Percentiles rank a stretch among this genome's conserved stretches.
These are phyloP conservation scores for Dendrobium catenatum DNA, from an alignment of 106 monocot genomes.

Conservation along the genomic window DNA sequence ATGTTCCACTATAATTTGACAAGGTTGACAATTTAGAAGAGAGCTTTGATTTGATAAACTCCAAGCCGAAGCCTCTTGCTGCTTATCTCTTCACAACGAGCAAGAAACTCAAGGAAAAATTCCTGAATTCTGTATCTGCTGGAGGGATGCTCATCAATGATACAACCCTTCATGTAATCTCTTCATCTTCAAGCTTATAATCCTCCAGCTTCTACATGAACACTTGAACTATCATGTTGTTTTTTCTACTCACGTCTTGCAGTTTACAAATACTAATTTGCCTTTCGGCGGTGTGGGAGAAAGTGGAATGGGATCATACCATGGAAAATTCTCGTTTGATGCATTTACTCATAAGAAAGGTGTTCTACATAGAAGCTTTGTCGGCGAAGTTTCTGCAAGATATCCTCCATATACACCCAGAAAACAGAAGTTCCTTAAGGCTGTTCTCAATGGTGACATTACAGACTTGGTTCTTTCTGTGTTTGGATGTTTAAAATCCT, in stretches of 20 bases:
- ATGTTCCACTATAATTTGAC: too few species aligned
- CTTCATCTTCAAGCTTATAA: neutral
- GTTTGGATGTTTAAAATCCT: too few species aligned
- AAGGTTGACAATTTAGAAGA: slow-evolving; percentile 65
- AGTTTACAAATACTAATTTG: slow-evolving; percentile 45
- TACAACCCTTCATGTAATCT: slow-evolving; percentile 40
- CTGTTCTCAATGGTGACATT: slow-evolving; percentile 45
- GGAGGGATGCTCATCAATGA: slow-evolving; percentile 68
- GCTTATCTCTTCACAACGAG: slow-evolving; percentile 64
- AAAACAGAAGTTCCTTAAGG: slow-evolving; percentile 50
- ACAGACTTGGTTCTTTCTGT: slow-evolving; percentile 1
- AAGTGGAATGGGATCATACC: slow-evolving; percentile 42
- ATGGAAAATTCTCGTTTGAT: slow-evolving; percentile 69
- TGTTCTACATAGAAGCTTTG: slow-evolving; percentile 55
- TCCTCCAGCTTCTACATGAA: too few species aligned
- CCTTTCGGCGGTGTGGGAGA: slow-evolving; percentile 64
- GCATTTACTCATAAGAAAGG: slow-evolving; percentile 84
- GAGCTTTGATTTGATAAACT: slow-evolving; percentile 45
- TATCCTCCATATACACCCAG: slow-evolving; percentile 67
- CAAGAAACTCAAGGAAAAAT: slow-evolving; percentile 46
- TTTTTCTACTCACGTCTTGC: slow-evolving; percentile 1
- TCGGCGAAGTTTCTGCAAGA: slow-evolving; percentile 46
- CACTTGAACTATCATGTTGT: too few species aligned
- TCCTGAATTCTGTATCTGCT: slow-evolving; percentile 39
- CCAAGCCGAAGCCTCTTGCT: slow-evolving; percentile 53